A percentile compares a stretch with the other conserved stretches of the same genome.
phyloP scores from a whole-genome alignment of 768 basidiomycete genomes.

The Candolleomyces eurysporus region DNA sequence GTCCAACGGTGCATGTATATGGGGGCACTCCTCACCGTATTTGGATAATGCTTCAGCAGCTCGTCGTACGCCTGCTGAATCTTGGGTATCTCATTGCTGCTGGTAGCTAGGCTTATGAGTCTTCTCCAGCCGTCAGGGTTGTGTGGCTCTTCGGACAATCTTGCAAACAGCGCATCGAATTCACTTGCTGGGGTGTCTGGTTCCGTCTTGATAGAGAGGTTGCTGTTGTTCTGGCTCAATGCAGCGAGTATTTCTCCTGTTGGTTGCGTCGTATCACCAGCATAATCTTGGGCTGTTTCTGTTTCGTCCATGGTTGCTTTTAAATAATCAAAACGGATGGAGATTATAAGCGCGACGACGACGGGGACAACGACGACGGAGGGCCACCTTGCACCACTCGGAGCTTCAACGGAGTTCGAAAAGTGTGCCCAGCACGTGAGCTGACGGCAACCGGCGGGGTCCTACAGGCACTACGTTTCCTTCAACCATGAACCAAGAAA shows the following conservation, averaged over 20 bases:
- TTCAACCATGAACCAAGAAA: no score
- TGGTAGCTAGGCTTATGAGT: slow-evolving; percentile 75
- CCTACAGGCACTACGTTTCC: no score
- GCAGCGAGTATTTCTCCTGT: slow-evolving; percentile 35
- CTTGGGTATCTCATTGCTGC: slow-evolving; percentile 72
- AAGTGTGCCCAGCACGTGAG: no score
- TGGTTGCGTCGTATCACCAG: slow-evolving; percentile 31
- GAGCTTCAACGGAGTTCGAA: no score
- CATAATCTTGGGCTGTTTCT: slow-evolving; percentile 1
- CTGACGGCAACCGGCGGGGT: no score
- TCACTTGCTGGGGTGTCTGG: slow-evolving; percentile 49
- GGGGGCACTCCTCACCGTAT: slow-evolving; percentile 62
- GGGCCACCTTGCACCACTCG: no score
- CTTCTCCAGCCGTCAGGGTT: slow-evolving; percentile 79
- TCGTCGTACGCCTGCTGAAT: slow-evolving; percentile 82
- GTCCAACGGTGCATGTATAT: no score
- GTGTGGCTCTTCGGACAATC: slow-evolving; percentile 64
- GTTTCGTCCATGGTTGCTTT: neutral
- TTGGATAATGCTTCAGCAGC: slow-evolving; percentile 83
- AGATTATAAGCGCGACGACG: neutral
- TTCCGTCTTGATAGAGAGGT: slow-evolving; percentile 26
- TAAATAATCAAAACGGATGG: neutral
- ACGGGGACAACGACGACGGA: no score
- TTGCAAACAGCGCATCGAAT: slow-evolving; percentile 61
- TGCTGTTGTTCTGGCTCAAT: slow-evolving; percentile 19